Evolutionary conservation across 208 protist genomes (phyloP).

Genomic region (Acanthamoeba comandoni): DNA sequence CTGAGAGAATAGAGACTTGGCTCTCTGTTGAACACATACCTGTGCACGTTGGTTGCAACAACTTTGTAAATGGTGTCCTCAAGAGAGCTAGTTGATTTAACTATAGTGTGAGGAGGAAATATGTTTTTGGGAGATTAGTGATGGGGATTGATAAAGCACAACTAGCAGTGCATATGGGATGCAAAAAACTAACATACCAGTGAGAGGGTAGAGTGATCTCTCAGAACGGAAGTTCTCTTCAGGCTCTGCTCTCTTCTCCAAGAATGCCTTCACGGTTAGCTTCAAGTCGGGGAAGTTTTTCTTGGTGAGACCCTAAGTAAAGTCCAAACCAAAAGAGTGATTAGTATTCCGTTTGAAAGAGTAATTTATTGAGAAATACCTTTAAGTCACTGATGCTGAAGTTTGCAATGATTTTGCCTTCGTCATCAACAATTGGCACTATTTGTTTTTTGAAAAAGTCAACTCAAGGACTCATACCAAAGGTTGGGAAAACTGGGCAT

Average conservation of each 20-base stretch:
- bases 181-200: background rate
- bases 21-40: too few relatives aligned
- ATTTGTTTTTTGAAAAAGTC: too few relatives aligned
- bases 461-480: too few relatives aligned
- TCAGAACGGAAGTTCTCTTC: slow-evolving; percentile 68
- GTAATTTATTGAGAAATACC: background rate
- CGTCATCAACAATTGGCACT: slow-evolving; percentile 42
- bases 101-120: background rate
- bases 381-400: slow-evolving; percentile 57
- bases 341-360: background rate
- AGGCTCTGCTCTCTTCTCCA: slow-evolving; percentile 41
- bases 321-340: background rate
- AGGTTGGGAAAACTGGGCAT: too few relatives aligned
- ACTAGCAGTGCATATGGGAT: too few relatives aligned
- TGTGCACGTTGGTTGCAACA: slow-evolving; percentile 53
- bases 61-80: slow-evolving; percentile 72
- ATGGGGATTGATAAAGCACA: too few relatives aligned
- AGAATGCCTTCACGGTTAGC: slow-evolving; percentile 49
- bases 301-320: background rate
- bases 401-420: slow-evolving; percentile 70
- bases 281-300: slow-evolving; percentile 58
- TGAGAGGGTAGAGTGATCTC: slow-evolving; percentile 48
- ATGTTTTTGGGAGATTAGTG: too few relatives aligned
- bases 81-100: background rate
- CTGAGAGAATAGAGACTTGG: too few relatives aligned